Evolutionary conservation across 805 yeast genomes (phyloP).

Genomic region (Wickerhamiella hasegawae): DNA sequence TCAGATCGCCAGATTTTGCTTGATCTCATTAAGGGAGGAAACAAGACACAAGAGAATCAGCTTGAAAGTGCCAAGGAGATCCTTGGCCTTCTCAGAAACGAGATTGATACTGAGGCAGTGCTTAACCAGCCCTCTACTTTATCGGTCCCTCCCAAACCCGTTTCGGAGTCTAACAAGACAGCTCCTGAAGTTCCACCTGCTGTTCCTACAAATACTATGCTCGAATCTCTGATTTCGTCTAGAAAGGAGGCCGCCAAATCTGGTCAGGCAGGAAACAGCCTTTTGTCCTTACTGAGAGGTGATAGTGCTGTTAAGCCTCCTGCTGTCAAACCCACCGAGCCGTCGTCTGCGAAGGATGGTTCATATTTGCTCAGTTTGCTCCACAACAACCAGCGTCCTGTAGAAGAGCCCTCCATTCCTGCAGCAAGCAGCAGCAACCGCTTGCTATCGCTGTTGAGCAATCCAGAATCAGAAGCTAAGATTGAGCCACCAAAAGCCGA

Average conservation of each 20-base stretch:
- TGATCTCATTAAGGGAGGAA: constrained; percentile 14
- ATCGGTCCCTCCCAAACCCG: too few species aligned
- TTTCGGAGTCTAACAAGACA: not conserved
- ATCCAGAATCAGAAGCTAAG: too few species aligned
- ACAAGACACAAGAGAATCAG: constrained; percentile 5
- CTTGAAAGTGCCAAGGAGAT: constrained; percentile 20
- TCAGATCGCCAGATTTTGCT: constrained; percentile 15
- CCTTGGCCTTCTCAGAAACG: constrained; percentile 15
- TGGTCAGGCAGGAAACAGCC: not conserved
- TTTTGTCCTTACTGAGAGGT: not conserved
- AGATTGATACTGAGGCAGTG: constrained; percentile 12
- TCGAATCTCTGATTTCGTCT: constrained; percentile 11
- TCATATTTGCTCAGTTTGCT: too few species aligned
- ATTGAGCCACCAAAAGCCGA: too few species aligned
- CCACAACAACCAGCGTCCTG: too few species aligned
- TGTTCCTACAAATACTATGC: constrained; percentile 13
- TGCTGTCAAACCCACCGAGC: not conserved
- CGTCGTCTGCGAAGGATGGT: too few species aligned
- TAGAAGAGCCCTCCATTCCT: too few species aligned
- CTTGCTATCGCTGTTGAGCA: too few species aligned
- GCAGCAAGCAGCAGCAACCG: too few species aligned
- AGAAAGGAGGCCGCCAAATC: constrained; percentile 4
- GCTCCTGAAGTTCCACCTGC: constrained; percentile 2
- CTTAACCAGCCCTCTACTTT: constrained; percentile 3
- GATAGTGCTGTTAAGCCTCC: not conserved